Base-by-base conservation (phyloP, 805 yeast genomes). In the Wickerhamomyces alni region DNA sequence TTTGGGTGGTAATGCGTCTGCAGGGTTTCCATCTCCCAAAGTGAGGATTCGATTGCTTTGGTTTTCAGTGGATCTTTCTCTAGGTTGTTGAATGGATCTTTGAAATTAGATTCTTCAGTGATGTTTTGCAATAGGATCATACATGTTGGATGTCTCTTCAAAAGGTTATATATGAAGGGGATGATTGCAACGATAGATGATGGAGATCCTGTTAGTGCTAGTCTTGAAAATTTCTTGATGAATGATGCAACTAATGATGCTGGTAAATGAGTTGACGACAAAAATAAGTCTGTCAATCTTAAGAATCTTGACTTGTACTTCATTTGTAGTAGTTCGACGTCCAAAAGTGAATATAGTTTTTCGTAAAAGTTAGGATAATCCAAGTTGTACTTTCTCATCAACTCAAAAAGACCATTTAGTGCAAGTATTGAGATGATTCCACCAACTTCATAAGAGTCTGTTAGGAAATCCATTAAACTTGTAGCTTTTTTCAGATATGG, bases 1-100 rank as follows among this genome's bases (percentile, higher is more conserved):
- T 93, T 93, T 13, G 98, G 97, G 63, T 93, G 98, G 57, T 88
- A 91, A 58, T 93, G 99, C 11, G 75, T 62, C 67, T 81, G 77
- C 41, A 85, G 63, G 0, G 95, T 71, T 43, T 84, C 86, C 41
- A 91, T 58, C 61, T 93, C 99, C 99, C 99, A 93, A 35, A 89
- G 62, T 0, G 97, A 89, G 1, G 95, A 85, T 8, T 74, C 80
- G 27, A 89, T 66, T 4, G 98, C 97, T 26, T 76, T 67, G 0
- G 96, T 83, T 42, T 73, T 66, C 41, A 82, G 69, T 3, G 99
- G 99, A 57, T 91, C 87, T 2, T 45, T 39, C 52, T 86, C 95
- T 1, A 58, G 44, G 26, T 67, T 63, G 46, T 82, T 67, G 56
- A 74, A 91, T 5, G 95, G 83, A 57, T 93, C 98, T 0, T 42